Conservation (phyloP, 306 rosid genomes). For the Prunus campanulata region DNA sequence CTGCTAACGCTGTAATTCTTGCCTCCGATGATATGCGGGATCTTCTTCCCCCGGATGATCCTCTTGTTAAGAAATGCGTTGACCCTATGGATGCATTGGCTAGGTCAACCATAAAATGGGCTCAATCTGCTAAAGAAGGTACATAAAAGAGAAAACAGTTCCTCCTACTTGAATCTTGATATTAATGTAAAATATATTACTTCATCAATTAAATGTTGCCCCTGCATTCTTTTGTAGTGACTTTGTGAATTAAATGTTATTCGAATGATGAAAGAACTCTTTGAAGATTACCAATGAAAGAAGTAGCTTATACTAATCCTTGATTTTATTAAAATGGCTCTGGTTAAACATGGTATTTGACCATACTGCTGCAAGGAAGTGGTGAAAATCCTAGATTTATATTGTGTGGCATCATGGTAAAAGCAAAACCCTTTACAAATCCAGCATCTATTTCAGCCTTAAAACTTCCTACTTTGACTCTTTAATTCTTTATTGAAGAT, state of each 20-base stretch:
- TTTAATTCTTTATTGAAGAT: too few species aligned
- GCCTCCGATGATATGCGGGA: slow-evolving; percentile 62
- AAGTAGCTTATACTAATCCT: not conserved
- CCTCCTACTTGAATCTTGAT: not conserved
- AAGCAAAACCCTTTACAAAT: not conserved
- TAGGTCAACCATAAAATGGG: slow-evolving; percentile 40
- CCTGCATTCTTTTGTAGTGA: not conserved
- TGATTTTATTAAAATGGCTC: too few species aligned
- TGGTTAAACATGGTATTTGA: too few species aligned
- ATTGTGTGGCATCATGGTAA: not conserved
- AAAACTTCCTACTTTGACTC: too few species aligned
- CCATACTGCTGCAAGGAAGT: too few species aligned
- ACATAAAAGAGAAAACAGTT: not conserved
- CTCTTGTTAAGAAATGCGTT: slow-evolving; percentile 43
- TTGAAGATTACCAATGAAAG: too few species aligned
- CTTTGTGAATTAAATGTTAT: not conserved
- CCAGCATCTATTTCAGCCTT: not conserved
- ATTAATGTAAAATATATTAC: not conserved
- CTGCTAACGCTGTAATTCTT: slow-evolving; percentile 56
- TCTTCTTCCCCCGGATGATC: slow-evolving; percentile 62
- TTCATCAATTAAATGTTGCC: not conserved
- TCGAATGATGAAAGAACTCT: too few species aligned
- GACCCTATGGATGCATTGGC: slow-evolving; percentile 48
- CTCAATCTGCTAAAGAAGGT: slow-evolving; percentile 27
- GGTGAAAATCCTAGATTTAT: too few species aligned